phyloP scores from a whole-genome alignment of 176 grass and related monocot genomes.

The Oryza punctata region DNA sequence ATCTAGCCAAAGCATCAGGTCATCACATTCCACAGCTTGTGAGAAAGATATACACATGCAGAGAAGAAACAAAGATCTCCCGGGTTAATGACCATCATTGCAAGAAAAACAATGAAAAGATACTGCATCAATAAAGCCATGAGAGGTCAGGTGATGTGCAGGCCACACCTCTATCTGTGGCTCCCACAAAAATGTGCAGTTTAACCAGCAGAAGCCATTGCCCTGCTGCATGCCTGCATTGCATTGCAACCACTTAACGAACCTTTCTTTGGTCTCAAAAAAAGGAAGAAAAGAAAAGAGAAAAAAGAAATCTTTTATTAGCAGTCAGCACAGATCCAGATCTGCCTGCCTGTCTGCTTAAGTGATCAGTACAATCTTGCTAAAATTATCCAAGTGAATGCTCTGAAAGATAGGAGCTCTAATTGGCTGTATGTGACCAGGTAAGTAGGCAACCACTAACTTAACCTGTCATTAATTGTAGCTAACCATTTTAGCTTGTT shows the following conservation, averaged over 20 bases:
- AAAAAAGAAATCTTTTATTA: conserved; percentile 29
- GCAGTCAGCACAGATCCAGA: conserved; percentile 46
- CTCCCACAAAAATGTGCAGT: conserved; percentile 25
- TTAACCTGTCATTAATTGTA: conserved; percentile 39
- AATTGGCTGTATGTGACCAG: conserved; percentile 21
- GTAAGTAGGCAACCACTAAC: conserved; percentile 39
- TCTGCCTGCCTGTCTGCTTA: conserved; percentile 28
- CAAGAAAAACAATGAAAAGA: conserved; percentile 9
- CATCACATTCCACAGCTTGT: conserved; percentile 41
- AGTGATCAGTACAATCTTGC: conserved; percentile 35
- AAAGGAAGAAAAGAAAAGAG: neutral
- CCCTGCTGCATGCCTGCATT: neutral
- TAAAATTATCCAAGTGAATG: conserved; percentile 40
- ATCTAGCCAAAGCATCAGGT: conserved; percentile 37
- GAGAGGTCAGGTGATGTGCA: conserved; percentile 22
- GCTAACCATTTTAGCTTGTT: conserved; percentile 39
- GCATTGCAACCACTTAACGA: conserved; percentile 39
- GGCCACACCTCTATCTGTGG: conserved; percentile 36
- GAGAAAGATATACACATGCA: conserved; percentile 15
- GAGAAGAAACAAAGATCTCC: conserved; percentile 18
- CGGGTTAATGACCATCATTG: neutral
- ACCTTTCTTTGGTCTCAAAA: conserved; percentile 19
- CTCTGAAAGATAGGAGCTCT: conserved; percentile 3
- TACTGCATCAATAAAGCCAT: conserved; percentile 32
- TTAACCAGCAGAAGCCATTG: conserved; percentile 34